Evolutionary conservation across 2,329 filamentous ascomycete genomes (phyloP), one percentile per base, ranked within the genome.

Genomic region (Cladophialophora chaetospira): DNA sequence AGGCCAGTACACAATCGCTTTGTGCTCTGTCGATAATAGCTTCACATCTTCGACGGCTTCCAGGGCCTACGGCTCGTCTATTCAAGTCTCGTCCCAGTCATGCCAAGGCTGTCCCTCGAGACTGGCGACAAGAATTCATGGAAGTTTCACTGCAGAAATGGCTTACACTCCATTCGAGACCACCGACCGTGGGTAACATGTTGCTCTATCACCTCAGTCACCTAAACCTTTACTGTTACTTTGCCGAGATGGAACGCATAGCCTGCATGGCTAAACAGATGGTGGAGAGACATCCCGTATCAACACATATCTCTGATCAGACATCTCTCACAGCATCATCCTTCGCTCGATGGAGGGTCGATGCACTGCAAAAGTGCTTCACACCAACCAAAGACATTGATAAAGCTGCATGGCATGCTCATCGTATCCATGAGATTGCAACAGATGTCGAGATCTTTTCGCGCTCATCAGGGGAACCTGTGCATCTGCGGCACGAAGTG

Each of bases 111-210:
- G 5, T 11, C 4, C 13, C 2, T 5, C 2, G 8, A 28, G 26
- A 15, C 8, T 38, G 42, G 52, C 26, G 29, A 19, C 42, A 47
- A 33, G 52, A 47, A 31, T 55, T 26, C 29, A 11, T 55, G 4
- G 52, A 55, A 29, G 28, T 55, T 21, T 42, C 29, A 4, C 26
- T 55, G 10, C 42, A 55, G 21, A 47, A 23, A 23, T 55, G 52
- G 52, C 52, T 29, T 36, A 3, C 10, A 4, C 11, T 42, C 8
- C 52, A 55, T 31, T 26, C 21, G 13, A 40, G n/a, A n/a, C 4
- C 29, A 13, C 52, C 52, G 8, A 13, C 44, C 2, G 15, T 13
- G 4, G 25, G n/a, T 26, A 23, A 42, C 8, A 6, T 25, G 21
- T 11, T 55, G 25, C 15, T 55, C 4, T 55, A 38, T 25, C 52